A percentile compares a stretch with the other conserved stretches of the same genome.
Evolutionary conservation across 768 basidiomycete species (phyloP).

Genomic region (Lactarius akahatsu): DNA sequence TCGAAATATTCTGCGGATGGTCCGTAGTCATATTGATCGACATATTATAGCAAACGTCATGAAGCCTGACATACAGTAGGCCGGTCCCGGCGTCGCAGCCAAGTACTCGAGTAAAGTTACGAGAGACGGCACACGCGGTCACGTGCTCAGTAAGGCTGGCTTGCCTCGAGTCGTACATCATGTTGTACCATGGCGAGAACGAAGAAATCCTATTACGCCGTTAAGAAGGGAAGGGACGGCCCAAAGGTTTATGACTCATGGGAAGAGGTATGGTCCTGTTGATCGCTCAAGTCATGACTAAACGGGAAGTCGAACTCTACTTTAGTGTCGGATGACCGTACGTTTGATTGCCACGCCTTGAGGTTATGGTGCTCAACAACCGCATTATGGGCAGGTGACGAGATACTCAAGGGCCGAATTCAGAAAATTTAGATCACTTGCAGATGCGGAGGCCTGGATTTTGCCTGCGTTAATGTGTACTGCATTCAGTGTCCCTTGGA

Average conservation of each 20-base stretch:
- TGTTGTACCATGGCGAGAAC: constrained; percentile 35
- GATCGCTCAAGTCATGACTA: not conserved
- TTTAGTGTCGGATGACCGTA: not conserved
- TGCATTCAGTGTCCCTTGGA: constrained; percentile 4
- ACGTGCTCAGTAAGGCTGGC: not conserved
- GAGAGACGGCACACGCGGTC: constrained; percentile 2
- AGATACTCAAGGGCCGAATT: constrained; percentile 52
- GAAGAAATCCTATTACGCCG: constrained; percentile 58
- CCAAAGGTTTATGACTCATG: constrained; percentile 57
- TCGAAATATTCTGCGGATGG: constrained; percentile 27
- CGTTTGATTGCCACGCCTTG: not conserved
- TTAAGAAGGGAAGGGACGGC: constrained; percentile 55
- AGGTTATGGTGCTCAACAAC: constrained; percentile 1
- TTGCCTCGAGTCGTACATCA: not conserved
- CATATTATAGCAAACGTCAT: not conserved
- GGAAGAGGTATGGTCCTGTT: constrained; percentile 49
- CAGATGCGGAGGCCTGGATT: constrained; percentile 55
- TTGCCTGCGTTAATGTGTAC: constrained; percentile 17
- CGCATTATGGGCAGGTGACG: constrained; percentile 42
- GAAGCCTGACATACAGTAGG: not conserved
- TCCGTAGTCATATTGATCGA: constrained; percentile 30
- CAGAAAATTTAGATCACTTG: constrained; percentile 49
- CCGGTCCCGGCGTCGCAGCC: not conserved
- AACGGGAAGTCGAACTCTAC: not conserved
- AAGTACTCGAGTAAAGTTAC: not conserved